Base-by-base conservation (phyloP, 2,329 filamentous ascomycete genomes). In the Arthrobotrys sinensis region DNA sequence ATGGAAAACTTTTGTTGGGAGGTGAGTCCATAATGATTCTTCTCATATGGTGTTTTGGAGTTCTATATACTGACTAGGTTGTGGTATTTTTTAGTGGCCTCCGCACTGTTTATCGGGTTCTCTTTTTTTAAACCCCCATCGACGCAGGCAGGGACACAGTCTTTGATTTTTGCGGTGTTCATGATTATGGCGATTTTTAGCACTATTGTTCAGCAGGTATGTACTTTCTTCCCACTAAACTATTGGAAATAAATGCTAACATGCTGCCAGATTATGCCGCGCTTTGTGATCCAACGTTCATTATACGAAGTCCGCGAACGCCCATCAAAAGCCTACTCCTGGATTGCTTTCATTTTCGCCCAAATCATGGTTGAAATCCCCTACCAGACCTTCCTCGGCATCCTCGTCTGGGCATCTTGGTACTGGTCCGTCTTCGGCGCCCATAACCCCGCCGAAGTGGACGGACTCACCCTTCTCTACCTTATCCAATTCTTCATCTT, bases 261-360 rank as follows among this genome's bases (percentile, higher is more conserved):
- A 85, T 0, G 86, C 8, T 64, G 10, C 1, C n/a, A 87, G 43
- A 92, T 91, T 46, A 94, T 96, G 92, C 93, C 93, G 0, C 91
- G 93, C 81, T 96, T 96, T 81, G 91, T 96, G 80, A 90, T 91
- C 24, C 93, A 96, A 82, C 90, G 93, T 60, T 89, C 91, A 10
- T 87, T 96, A 0, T 96, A 96, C 84, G 93, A 96, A 85, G 92
- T 92, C 36, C 92, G 93, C 55, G 93, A 97, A 85, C 89, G 93
- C 3, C 93, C 93, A 0, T 93, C 91, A 63, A 95, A 95, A 85
- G 90, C 92, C 0, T 96, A 96, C 84, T 90, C 90, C 64, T 96
- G 93, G 93, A 90, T 92, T 83, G 89, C 93, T 5, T 96, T 96
- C 83, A 92, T 96, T 87, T 86, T 95, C 32, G 90, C 91, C 73